Evolutionary conservation across 108 stramenopile genomes (phyloP), one percentile per base, ranked within the genome.

Genomic region (Parmales sp.): DNA sequence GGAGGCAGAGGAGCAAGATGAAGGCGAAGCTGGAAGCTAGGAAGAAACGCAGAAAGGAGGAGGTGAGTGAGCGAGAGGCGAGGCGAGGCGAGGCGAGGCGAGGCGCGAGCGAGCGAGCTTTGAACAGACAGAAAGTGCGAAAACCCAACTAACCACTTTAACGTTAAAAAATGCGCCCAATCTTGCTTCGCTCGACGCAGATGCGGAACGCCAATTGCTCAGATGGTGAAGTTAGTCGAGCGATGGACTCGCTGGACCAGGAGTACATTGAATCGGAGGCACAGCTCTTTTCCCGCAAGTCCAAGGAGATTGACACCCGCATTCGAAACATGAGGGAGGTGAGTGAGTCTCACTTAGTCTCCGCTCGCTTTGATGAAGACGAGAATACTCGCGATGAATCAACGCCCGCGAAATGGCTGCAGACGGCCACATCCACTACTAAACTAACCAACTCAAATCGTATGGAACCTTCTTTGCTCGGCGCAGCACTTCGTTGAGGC

Each of bases 191-290:
- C 16, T 43, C 11, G 31, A 29, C 29, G 54, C 6, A 60, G 54
- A 28, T 60, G 26, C 7, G 36, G 16, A 34, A 60, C 2, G 3
- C 3, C 13, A 20, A 20, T 5, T 18, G 13, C 13, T 19, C n/a
- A 11, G 31, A 60, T 2, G 4, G 31, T 34, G 54, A 60, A 34
- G 36, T 60, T 60, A 34, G 36, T 11, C 16, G 31, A 34, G 54
- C 25, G 4, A 60, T 60, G 54, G 5, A 60, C 31, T 11, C 36
- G 16, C 54, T 60, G 0, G 54, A 60, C 54, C 31, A 28, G 4
- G 54, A 60, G 54, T 60, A 60, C 54, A n/a, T n/a, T n/a, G n/a
- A n/a, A n/a, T 28, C 26, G 13, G n/a, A 60, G 28, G 54, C 29
- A n/a, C n/a, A n/a, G n/a, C n/a, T n/a, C n/a, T n/a, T n/a, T n/a